Evolutionary conservation across 2,329 filamentous ascomycete species (phyloP).

Genomic region (Proliferodiscus dingleyae): DNA sequence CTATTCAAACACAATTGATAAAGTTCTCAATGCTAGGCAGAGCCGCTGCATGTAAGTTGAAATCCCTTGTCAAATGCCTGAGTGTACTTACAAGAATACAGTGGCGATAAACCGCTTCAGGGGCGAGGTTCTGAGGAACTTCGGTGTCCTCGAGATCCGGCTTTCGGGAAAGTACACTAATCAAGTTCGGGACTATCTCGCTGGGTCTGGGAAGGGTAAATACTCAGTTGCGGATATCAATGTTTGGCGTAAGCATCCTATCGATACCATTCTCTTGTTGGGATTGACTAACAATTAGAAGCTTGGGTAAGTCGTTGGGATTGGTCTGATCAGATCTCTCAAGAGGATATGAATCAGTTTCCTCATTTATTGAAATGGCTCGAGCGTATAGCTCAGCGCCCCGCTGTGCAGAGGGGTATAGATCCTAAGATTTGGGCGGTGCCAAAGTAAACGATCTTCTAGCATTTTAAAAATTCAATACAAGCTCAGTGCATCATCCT

Average conservation of each 20-base stretch:
- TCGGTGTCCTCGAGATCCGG: conserved; percentile 50
- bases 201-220: conserved; percentile 48
- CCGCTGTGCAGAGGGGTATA: conserved; percentile 24
- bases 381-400: conserved; percentile 39
- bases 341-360: conserved; percentile 45
- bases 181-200: conserved; percentile 45
- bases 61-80: background rate
- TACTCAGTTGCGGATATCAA: conserved; percentile 50
- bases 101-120: conserved; percentile 46
- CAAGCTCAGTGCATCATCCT: background rate
- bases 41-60: conserved; percentile 1
- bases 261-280: background rate
- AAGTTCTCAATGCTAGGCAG: conserved; percentile 8
- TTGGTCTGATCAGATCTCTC: conserved; percentile 35
- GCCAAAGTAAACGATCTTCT: background rate
- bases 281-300: background rate
- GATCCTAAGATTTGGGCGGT: conserved; percentile 33
- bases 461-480: background rate
- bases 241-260: conserved; percentile 40
- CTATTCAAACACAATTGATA: conserved; percentile 7
- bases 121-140: conserved; percentile 48
- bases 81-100: background rate
- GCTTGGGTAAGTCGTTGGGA: conserved; percentile 44
- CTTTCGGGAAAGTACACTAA: conserved; percentile 47
- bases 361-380: conserved; percentile 50